phyloP scores from a whole-genome alignment of 768 basidiomycete genomes.

The Arthromyces matolae region DNA sequence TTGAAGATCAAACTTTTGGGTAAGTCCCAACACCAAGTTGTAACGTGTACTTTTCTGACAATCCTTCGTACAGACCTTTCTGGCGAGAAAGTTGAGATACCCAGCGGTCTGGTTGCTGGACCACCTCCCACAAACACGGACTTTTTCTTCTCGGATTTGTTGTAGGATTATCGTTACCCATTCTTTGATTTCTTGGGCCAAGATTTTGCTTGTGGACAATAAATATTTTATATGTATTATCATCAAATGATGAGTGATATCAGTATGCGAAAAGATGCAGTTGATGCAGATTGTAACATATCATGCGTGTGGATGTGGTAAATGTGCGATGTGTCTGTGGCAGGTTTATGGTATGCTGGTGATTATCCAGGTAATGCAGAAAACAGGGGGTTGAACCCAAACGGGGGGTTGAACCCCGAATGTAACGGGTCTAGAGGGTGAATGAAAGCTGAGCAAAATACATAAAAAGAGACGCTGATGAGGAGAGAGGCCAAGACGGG shows the following conservation, averaged over 20 bases:
- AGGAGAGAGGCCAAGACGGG: conserved; percentile 10
- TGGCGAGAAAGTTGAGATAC: conserved; percentile 87
- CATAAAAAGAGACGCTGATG: conserved; percentile 13
- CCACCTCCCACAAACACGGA: conserved; percentile 76
- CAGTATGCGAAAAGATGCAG: conserved; percentile 43
- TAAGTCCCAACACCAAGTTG: conserved; percentile 29
- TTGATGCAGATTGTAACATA: conserved; percentile 46
- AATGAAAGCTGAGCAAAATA: conserved; percentile 29
- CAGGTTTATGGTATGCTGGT: conserved; percentile 15
- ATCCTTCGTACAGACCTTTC: conserved; percentile 62
- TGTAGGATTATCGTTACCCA: conserved; percentile 20
- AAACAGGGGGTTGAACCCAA: conserved; percentile 37
- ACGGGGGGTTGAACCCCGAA: conserved; percentile 84
- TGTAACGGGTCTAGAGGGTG: conserved; percentile 14
- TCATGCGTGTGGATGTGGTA: conserved; percentile 8
- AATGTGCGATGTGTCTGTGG: conserved; percentile 13
- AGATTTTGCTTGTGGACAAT: background rate
- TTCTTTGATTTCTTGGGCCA: background rate
- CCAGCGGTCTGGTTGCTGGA: conserved; percentile 72
- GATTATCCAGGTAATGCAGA: conserved; percentile 28
- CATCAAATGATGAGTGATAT: conserved; percentile 11
- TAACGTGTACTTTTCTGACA: no score
- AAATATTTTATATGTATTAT: background rate
- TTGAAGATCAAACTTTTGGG: conserved; percentile 88
- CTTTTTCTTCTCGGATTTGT: conserved; percentile 79